phyloP scores from a whole-genome alignment of 2,329 filamentous ascomycete genomes.

The Penicillium hesseltinei region DNA sequence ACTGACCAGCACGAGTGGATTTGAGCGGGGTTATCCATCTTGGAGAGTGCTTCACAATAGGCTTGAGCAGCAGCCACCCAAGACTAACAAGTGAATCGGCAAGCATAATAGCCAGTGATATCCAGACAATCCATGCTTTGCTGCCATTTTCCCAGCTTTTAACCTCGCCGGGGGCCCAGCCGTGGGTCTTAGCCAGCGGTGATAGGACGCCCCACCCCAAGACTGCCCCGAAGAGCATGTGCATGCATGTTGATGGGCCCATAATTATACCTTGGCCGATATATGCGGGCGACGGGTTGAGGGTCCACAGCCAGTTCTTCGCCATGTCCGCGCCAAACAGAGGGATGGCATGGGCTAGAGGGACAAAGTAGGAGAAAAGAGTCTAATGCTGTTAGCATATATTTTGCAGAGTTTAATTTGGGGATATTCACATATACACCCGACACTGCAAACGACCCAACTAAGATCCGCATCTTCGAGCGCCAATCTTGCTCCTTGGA shows the following conservation, averaged over 20 bases:
- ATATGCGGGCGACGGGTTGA: conserved; percentile 97
- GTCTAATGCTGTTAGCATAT: conserved; percentile 56
- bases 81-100: conserved; percentile 88
- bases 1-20: conserved; percentile 29
- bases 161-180: conserved; percentile 87
- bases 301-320: conserved; percentile 83
- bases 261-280: conserved; percentile 98
- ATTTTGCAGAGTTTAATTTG: neutral
- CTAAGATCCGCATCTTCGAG: conserved; percentile 58
- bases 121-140: conserved; percentile 98
- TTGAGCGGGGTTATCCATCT: conserved; percentile 31
- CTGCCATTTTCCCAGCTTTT: conserved; percentile 87
- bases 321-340: conserved; percentile 76
- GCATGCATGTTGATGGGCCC: conserved; percentile 89
- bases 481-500: conserved; percentile 56
- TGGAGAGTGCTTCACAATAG: conserved; percentile 54
- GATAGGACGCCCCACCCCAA: conserved; percentile 90
- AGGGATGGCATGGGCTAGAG: conserved; percentile 78
- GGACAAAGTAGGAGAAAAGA: conserved; percentile 84
- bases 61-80: conserved; percentile 69
- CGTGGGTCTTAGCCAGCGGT: conserved; percentile 77
- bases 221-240: conserved; percentile 89
- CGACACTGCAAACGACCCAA: conserved; percentile 60
- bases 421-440: conserved; percentile 49
- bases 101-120: conserved; percentile 94